Base-by-base conservation (phyloP, 2,329 filamentous ascomycete species). In the Delphinella strobiligena region DNA sequence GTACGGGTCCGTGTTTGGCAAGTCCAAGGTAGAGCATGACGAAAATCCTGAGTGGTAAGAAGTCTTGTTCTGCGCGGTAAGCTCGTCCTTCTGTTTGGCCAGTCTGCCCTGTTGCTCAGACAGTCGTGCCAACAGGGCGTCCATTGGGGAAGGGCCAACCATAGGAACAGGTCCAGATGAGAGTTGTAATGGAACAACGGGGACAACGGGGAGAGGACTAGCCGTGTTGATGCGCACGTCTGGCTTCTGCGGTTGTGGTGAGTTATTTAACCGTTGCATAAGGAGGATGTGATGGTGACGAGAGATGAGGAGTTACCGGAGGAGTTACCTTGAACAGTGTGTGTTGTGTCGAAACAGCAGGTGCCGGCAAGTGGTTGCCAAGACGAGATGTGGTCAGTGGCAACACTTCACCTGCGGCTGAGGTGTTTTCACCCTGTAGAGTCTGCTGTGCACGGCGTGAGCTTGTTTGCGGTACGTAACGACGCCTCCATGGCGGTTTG, bases 81-180 rank as follows among this genome's bases (percentile, higher is more conserved):
- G 54, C 38, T 67, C 66, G 42, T 74, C 66, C 45, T 71, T 72
- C 53, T 81, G 75, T 56, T 75, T 70, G 37, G 66, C 67, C 36
- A 80, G 60, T n/a, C 68, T 56, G 32, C 65, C 64, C 52, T 80
- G 75, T 52, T 86, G 80, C 56, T 87, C 78, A n/a, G 75, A 75
- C 35, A 89, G 69, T 54, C 79, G 82, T 41, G 80, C 75, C 47
- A 87, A 65, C 37, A 87, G 73, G 44, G 78, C 78, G 51, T 91
- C 83, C 68, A 88, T 76, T 7, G 62, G 55, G 7, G 22, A 27
- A 7, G 22, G n/a, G n/a, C n/a, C n/a, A n/a, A n/a, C n/a, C n/a
- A n/a, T 27, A 27, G 22, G n/a, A n/a, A n/a, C n/a, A n/a, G n/a
- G n/a, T n/a, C n/a, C 22, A 12, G 22, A 27, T 27, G 22, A 7